Conservation (phyloP, 352 stramenopile species). For the Globisporangium mamillatum region DNA sequence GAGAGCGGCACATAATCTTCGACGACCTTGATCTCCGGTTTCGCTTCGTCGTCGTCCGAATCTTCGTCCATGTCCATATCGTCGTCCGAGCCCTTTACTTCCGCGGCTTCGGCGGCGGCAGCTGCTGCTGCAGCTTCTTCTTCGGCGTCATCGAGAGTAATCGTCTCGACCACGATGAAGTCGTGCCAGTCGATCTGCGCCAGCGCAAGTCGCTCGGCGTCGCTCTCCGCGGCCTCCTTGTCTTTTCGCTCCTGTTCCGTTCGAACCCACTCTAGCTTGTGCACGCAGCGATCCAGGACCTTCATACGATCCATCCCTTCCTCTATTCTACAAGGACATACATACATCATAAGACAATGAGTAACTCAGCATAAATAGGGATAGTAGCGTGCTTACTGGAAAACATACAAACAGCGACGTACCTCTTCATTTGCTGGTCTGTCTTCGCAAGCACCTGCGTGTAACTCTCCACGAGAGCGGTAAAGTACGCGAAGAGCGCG, state of each 20-base stretch:
- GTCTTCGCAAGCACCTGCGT: slow-evolving; percentile 80
- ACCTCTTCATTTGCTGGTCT: slow-evolving; percentile 66
- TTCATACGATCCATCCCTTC: slow-evolving; percentile 82
- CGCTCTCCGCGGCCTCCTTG: slow-evolving; percentile 65
- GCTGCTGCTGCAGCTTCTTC: slow-evolving; percentile 31
- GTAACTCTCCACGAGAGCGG: slow-evolving; percentile 96
- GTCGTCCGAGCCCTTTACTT: slow-evolving; percentile 62
- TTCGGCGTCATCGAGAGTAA: slow-evolving; percentile 94
- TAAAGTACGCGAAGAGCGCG: slow-evolving; percentile 98
- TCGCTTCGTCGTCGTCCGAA: slow-evolving; percentile 53
- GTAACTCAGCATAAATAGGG: not conserved
- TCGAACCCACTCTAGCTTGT: slow-evolving; percentile 79
- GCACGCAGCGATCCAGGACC: slow-evolving; percentile 82
- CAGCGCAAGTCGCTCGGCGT: slow-evolving; percentile 69
- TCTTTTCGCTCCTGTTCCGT: slow-evolving; percentile 74
- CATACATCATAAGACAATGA: not conserved
- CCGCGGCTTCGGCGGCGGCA: slow-evolving; percentile 25
- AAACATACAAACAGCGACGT: slow-evolving; percentile 9
- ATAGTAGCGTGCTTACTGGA: not conserved
- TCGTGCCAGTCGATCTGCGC: slow-evolving; percentile 98
- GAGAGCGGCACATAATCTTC: slow-evolving; percentile 82
- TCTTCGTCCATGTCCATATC: slow-evolving; percentile 91
- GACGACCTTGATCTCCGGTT: slow-evolving; percentile 76
- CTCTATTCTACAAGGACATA: slow-evolving; percentile 34
- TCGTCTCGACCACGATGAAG: slow-evolving; percentile 99